Conservation (phyloP, 257 asterid species). For the Parsonsia alboflavescens region DNA sequence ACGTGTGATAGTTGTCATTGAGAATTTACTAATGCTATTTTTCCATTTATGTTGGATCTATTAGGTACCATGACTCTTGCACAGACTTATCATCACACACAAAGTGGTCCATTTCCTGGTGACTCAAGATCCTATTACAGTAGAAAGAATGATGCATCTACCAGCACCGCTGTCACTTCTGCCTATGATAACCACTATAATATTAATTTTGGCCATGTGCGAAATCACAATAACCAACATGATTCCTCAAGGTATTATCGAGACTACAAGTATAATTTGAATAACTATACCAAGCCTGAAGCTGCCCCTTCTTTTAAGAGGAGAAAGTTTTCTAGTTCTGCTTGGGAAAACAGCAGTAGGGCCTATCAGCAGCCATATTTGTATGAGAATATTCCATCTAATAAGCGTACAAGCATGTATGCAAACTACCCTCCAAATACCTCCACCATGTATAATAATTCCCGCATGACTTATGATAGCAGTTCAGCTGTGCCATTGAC, state of each 20-base stretch:
- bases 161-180: slow-evolving; percentile 26
- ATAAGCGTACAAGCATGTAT: slow-evolving; percentile 14
- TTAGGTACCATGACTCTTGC: slow-evolving; percentile 66
- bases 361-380: slow-evolving; percentile 38
- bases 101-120: slow-evolving; percentile 41
- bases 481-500: slow-evolving; percentile 30
- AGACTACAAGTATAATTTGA: slow-evolving; percentile 29
- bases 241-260: slow-evolving; percentile 29
- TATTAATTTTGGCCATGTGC: slow-evolving; percentile 22
- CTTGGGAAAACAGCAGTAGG: slow-evolving; percentile 40
- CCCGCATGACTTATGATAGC: slow-evolving; percentile 20
- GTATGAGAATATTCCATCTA: slow-evolving; percentile 18
- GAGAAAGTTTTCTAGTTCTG: slow-evolving; percentile 57
- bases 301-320: slow-evolving; percentile 49
- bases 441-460: slow-evolving; percentile 23
- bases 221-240: slow-evolving; percentile 25
- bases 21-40: neutral
- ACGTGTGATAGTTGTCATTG: neutral
- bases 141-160: slow-evolving; percentile 33
- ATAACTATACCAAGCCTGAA: slow-evolving; percentile 37
- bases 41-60: slow-evolving; percentile 17
- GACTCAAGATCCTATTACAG: slow-evolving; percentile 42
- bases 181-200: slow-evolving; percentile 26
- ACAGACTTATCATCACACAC: slow-evolving; percentile 36
- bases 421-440: slow-evolving; percentile 25